Percentiles rank a stretch among this genome's conserved stretches.
These are phyloP conservation scores for Allium sativum DNA, from an alignment of 106 monocot species.

Conservation along the genomic window DNA sequence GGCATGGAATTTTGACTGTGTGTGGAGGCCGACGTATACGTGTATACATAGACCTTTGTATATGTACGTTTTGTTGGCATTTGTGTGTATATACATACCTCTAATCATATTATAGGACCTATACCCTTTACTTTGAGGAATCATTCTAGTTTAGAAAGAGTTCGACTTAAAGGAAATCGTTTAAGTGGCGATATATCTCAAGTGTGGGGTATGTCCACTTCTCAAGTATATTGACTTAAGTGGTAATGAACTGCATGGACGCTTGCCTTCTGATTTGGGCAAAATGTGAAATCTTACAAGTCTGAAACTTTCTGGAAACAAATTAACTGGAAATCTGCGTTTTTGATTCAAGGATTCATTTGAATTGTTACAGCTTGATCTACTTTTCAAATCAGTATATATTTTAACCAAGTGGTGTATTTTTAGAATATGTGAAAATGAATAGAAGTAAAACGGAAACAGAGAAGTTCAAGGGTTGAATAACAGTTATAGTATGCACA, in stretches of 20 bases:
- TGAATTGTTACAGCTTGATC: background rate
- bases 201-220: constrained; percentile 26
- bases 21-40: too few relatives aligned
- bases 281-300: constrained; percentile 15
- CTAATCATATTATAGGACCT: constrained; percentile 15
- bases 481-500: too few relatives aligned
- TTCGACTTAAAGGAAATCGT: constrained; percentile 10
- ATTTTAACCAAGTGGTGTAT: too few relatives aligned
- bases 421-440: too few relatives aligned
- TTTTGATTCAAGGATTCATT: constrained; percentile 4
- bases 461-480: too few relatives aligned
- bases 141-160: constrained; percentile 6
- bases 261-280: constrained; percentile 28
- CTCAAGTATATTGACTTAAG: constrained; percentile 26
- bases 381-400: constrained; percentile 16
- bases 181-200: constrained; percentile 10
- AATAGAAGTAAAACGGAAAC: too few relatives aligned
- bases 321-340: constrained; percentile 16
- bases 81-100: too few relatives aligned
- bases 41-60: too few relatives aligned
- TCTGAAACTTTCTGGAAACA: constrained; percentile 20
- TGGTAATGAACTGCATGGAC: constrained; percentile 23
- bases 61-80: too few relatives aligned
- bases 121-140: constrained; percentile 12
- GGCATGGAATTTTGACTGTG: too few relatives aligned